Percentiles rank a stretch among this genome's conserved stretches.
Evolutionary conservation across 2,329 filamentous ascomycete genomes (phyloP).

Genomic region (Chaetomium sp.): DNA sequence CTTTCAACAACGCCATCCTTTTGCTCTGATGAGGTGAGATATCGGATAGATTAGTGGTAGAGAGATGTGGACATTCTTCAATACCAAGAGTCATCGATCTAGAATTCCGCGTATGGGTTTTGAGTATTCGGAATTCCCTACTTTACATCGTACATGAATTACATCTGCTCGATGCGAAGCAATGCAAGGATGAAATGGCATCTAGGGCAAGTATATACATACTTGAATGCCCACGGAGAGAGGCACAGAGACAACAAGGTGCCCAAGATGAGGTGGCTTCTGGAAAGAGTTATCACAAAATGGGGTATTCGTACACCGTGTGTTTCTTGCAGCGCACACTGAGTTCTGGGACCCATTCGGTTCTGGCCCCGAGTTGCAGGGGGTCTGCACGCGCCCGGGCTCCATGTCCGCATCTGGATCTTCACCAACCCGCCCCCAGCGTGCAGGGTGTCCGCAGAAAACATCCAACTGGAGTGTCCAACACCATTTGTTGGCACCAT

Average conservation of each 20-base stretch:
- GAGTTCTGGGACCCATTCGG: not conserved
- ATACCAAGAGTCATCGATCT: not conserved
- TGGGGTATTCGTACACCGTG: not conserved
- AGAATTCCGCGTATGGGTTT: not conserved
- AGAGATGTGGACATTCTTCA: not conserved
- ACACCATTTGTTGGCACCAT: not conserved
- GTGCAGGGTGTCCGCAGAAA: conserved; percentile 2
- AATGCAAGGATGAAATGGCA: not conserved
- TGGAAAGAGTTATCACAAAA: not conserved
- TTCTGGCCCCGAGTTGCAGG: not conserved
- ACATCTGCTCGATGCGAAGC: not conserved
- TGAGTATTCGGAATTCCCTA: too few relatives aligned
- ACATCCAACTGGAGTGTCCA: not conserved
- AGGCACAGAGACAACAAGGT: not conserved
- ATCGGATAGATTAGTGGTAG: not conserved
- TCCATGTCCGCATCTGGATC: conserved; percentile 16
- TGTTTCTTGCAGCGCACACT: not conserved
- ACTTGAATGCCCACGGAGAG: too few relatives aligned
- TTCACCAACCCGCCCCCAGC: not conserved
- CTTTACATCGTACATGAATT: too few relatives aligned
- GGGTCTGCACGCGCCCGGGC: conserved; percentile 3
- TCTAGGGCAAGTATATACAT: not conserved
- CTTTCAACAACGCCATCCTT: not conserved
- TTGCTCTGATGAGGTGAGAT: not conserved
- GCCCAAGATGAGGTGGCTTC: not conserved